Evolutionary conservation across 2,329 filamentous ascomycete genomes (phyloP).

Genomic region (Apiospora koreana): DNA sequence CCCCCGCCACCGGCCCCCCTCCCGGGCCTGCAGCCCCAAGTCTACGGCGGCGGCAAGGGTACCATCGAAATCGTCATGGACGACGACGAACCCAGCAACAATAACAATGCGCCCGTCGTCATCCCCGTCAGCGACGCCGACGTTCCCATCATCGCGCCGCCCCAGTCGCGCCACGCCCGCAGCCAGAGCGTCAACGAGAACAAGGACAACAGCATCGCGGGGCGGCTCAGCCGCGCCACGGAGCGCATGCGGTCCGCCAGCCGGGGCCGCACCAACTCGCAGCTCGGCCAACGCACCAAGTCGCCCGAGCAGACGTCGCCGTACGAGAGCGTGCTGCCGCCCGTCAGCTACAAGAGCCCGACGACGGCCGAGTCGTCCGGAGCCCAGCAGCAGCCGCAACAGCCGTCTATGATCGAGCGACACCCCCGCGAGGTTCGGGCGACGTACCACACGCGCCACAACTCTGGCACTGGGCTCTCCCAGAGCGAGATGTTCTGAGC

Average conservation of each 20-base stretch:
- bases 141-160: conserved; percentile 47
- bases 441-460: conserved; percentile 32
- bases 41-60: conserved; percentile 49
- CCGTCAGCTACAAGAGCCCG: conserved; percentile 29
- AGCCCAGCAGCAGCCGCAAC: conserved; percentile 27
- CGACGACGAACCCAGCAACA: conserved; percentile 45
- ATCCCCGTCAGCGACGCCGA: conserved; percentile 42
- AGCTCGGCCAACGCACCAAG: conserved; percentile 35
- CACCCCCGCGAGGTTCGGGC: conserved; percentile 39
- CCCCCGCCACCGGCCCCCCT: conserved; percentile 63
- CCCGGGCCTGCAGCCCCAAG: conserved; percentile 41
- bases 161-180: conserved; percentile 49
- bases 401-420: conserved; percentile 26
- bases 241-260: conserved; percentile 63
- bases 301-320: conserved; percentile 39
- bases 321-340: conserved; percentile 39
- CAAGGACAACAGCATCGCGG: conserved; percentile 49
- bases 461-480: conserved; percentile 52
- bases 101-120: conserved; percentile 23
- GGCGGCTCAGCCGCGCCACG: conserved; percentile 57
- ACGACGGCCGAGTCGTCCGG: neutral
- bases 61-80: conserved; percentile 70
- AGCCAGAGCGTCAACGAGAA: conserved; percentile 55
- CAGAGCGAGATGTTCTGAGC: conserved; percentile 57
- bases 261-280: conserved; percentile 51